Percentiles rank a stretch among this genome's conserved stretches.
Conservation (phyloP, 2,329 filamentous ascomycete genomes). For the Bertia moriformis region DNA sequence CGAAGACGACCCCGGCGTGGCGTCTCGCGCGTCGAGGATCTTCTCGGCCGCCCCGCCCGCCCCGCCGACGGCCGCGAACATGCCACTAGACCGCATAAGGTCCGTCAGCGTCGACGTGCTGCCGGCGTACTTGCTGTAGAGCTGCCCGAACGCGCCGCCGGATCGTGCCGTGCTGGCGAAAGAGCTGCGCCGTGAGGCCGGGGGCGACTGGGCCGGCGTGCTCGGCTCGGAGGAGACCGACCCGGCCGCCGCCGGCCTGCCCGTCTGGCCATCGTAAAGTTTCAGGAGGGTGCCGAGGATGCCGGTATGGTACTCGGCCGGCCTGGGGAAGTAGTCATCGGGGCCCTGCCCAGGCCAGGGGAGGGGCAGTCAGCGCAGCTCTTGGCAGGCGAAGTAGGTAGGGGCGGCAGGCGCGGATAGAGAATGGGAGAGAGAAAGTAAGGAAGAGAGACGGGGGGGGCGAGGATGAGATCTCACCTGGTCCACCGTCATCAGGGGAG, state of each 20-base stretch:
- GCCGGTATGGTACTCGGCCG: background rate
- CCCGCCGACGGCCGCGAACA: background rate
- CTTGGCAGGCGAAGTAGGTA: too few relatives aligned
- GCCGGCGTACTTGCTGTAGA: background rate
- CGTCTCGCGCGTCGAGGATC: background rate
- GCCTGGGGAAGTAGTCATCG: background rate
- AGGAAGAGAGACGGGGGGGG: too few relatives aligned
- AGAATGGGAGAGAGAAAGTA: too few relatives aligned
- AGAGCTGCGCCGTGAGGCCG: background rate
- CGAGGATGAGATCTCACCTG: too few relatives aligned
- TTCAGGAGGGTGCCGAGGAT: background rate
- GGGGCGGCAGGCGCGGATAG: too few relatives aligned
- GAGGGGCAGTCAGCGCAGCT: too few relatives aligned
- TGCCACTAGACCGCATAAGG: background rate
- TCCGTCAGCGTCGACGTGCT: background rate
- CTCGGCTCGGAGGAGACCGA: background rate
- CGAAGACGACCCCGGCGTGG: too few relatives aligned
- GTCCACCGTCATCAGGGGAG: background rate
- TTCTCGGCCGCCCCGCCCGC: background rate
- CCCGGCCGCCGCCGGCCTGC: too few relatives aligned
- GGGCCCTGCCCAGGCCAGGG: background rate
- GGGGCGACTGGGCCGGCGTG: background rate
- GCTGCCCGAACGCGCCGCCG: background rate
- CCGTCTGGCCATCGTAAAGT: background rate
- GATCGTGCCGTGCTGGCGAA: background rate